Evolutionary conservation across 2,329 filamentous ascomycete genomes (phyloP), one percentile per base, ranked within the genome.

Genomic region (Exophiala sp.): DNA sequence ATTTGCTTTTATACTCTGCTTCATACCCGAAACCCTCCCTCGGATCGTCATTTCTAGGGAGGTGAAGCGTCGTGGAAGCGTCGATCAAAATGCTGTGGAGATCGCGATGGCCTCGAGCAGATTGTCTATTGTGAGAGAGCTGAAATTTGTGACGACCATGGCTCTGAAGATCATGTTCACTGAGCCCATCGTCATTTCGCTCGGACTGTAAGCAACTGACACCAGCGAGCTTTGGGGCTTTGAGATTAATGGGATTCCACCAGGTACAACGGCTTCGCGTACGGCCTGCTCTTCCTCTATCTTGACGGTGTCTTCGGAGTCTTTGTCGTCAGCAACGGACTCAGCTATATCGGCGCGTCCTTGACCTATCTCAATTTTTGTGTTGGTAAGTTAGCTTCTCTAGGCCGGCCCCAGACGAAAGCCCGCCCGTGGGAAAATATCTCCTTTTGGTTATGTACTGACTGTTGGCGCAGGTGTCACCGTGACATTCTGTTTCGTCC

Each of bases 281-380:
- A 72, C 47, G 69, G 69, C 5, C 57, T 72, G 10, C 60, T 71
- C 8, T 72, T 70, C 58, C 55, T 71, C 21, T 72, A 71, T 53
- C 60, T 72, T 10, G 70, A 71, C 46, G 69, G 70, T 2, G 68
- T 71, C 18, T 69, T 69, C 53, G 64, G 71, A 53, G 66, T 74
- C 40, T 68, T 73, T 53, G 64, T 66, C n/a, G 56, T 68, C 53
- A 67, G 71, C 53, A 71, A 71, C 43, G 53, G 53, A 21, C 63
- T 72, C 38, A 68, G 67, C 11, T 65, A 64, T 53, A 65, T 71
- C 48, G 57, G 52, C 6, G 67, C 67, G n/a, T 65, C 69, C 41
- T 59, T 71, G 35, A 70, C 68, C 0, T 70, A 68, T 50, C 66
- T 71, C 45, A 72, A 71, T 49, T 70, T 71, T 53, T 65, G 70